Evolutionary conservation across 345 rosid genomes (phyloP), one percentile per base, ranked within the genome.

Genomic region (Erysimum cheiranthoides): DNA sequence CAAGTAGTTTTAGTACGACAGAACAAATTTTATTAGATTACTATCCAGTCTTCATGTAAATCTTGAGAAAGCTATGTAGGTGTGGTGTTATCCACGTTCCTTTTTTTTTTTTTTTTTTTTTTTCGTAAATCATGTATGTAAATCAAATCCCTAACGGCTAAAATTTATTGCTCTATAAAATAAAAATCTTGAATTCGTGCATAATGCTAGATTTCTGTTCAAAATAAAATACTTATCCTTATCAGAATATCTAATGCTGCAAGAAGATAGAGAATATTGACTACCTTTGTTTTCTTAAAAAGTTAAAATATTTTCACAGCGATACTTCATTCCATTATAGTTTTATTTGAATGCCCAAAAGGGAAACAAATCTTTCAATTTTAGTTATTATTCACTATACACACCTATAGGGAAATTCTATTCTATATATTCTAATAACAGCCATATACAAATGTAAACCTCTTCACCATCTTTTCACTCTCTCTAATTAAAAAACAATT

Each of bases 341-440:
- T n/a, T n/a, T n/a, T n/a, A n/a, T n/a, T n/a, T n/a, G n/a, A 11
- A 70, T 69, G 11, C n/a, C 28, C 56, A 6, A 30, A 71, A 46
- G 12, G 59, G 66, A 59, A 58, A 71, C 42, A 71, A 49, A 71
- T 71, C 30, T 25, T 45, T 32, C 16, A 12, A 32, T 42, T 39
- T 28, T 58, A 36, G 1, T 30, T 49, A 8, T 10, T 28, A 12
- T 52, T 30, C 13, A 45, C 35, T 18, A 43, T 43, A 17, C 28
- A 17, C 16, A 38, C 11, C 5, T 17, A 21, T 36, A 21, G n/a
- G n/a, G n/a, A n/a, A n/a, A n/a, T n/a, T n/a, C n/a, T n/a, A n/a
- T n/a, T 25, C 16, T 54, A 28, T 40, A 69, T 30, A 69, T 40
- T 42, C 40, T 8, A 4, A 10, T 47, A 34, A 36, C 35, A 53